These are phyloP conservation scores for Rhizoclosmatium globosum DNA, from an alignment of 192 early-diverging fungal species.

Conservation along the genomic window DNA sequence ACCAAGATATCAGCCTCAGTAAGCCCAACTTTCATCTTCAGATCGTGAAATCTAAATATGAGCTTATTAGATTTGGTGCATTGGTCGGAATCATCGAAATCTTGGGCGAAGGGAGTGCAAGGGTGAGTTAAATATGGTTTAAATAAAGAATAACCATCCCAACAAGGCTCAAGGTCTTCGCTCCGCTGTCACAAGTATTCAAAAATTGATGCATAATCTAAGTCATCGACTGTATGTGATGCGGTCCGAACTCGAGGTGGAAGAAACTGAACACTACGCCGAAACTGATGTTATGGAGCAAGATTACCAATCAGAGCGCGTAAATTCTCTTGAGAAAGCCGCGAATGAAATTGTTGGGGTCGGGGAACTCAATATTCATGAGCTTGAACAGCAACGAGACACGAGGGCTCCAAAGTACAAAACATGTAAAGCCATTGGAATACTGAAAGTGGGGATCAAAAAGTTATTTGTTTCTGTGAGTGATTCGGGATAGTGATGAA, in stretches of 20 bases:
- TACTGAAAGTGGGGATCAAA: conserved; percentile 59
- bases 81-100: conserved; percentile 46
- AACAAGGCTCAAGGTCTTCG: conserved; percentile 52
- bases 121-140: conserved; percentile 16
- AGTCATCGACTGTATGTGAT: conserved; percentile 52
- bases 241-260: conserved; percentile 15
- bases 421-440: conserved; percentile 42
- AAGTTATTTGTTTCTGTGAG: conserved; percentile 52
- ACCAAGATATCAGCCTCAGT: conserved; percentile 33
- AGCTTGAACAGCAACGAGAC: background rate
- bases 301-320: conserved; percentile 2
- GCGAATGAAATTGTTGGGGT: conserved; percentile 7
- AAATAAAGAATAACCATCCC: background rate
- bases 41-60: background rate
- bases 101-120: conserved; percentile 47
- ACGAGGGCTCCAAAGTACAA: conserved; percentile 5
- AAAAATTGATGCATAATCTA: conserved; percentile 46
- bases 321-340: background rate
- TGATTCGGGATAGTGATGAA: background rate
- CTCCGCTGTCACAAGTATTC: conserved; percentile 47
- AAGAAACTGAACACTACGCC: background rate
- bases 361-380: background rate
- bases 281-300: background rate
- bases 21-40: background rate
- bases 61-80: conserved; percentile 23